These are phyloP conservation scores for Scortechinia acanthostroma DNA, from an alignment of 2,329 filamentous ascomycete genomes.

Conservation along the genomic window DNA sequence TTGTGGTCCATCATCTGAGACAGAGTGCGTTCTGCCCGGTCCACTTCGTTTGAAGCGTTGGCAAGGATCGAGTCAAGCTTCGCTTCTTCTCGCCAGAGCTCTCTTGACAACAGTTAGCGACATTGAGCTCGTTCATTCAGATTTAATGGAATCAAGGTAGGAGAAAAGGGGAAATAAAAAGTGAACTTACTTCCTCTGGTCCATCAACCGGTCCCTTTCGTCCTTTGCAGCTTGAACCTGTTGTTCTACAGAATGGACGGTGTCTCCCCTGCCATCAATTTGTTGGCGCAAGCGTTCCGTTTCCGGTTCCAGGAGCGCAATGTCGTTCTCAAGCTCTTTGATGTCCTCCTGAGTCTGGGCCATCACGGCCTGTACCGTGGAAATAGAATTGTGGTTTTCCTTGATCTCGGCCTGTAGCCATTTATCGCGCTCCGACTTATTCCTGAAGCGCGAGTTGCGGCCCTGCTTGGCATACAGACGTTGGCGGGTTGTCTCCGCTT, in stretches of 20 bases:
- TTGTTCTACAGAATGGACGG: constrained; percentile 65
- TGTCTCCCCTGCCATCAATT: constrained; percentile 73
- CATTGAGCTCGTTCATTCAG: constrained; percentile 10
- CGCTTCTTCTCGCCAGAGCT: constrained; percentile 81
- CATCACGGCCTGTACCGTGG: constrained; percentile 72
- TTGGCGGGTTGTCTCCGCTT: constrained; percentile 68
- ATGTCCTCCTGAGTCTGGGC: constrained; percentile 64
- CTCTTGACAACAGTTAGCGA: no score
- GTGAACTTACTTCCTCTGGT: no score
- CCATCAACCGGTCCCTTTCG: constrained; percentile 69
- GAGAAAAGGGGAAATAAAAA: no score
- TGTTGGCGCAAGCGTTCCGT: constrained; percentile 50
- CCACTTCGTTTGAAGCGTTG: constrained; percentile 70
- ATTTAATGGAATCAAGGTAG: constrained; percentile 5
- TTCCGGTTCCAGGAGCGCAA: constrained; percentile 27
- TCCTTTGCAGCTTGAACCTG: constrained; percentile 74
- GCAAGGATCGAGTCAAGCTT: constrained; percentile 73
- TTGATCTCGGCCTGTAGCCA: constrained; percentile 76
- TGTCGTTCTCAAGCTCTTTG: constrained; percentile 63
- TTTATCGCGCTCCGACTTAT: constrained; percentile 79
- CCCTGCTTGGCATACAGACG: constrained; percentile 88
- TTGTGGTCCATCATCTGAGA: constrained; percentile 83
- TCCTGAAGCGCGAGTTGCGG: constrained; percentile 78
- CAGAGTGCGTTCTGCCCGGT: constrained; percentile 70
- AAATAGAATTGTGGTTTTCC: constrained; percentile 70